Evolutionary conservation across 2,329 filamentous ascomycete genomes (phyloP).

Genomic region (Botrytis cinerea): DNA sequence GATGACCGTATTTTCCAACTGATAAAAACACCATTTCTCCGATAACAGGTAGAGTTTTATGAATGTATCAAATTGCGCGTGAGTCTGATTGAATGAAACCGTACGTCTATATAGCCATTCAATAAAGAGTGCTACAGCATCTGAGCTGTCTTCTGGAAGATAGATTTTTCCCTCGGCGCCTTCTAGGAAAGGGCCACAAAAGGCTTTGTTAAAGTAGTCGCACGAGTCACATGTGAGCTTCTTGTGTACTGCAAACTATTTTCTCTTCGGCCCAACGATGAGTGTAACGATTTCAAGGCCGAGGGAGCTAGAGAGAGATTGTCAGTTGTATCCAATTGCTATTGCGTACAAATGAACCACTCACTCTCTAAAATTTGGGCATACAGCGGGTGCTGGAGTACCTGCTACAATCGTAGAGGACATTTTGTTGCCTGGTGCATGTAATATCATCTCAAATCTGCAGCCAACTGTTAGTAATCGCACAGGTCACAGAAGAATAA

Average conservation of each 20-base stretch:
- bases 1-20: constrained; percentile 21
- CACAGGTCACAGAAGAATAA: not conserved
- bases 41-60: constrained; percentile 25
- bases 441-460: not conserved
- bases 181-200: not conserved
- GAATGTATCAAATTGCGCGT: not conserved
- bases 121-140: constrained; percentile 6
- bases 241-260: not conserved
- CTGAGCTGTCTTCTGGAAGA: not conserved
- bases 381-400: not conserved
- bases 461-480: not conserved
- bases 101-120: constrained; percentile 22
- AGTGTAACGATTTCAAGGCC: not conserved
- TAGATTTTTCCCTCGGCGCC: not conserved
- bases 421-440: not conserved
- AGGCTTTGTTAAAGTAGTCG: not conserved
- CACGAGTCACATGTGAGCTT: constrained; percentile 6
- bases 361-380: not conserved
- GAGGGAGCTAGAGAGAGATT: not conserved
- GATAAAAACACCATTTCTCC: constrained; percentile 20
- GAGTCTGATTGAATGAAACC: not conserved
- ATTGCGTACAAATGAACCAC: not conserved
- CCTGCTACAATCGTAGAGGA: not conserved
- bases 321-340: not conserved
- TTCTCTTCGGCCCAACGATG: not conserved